phyloP scores from a whole-genome alignment of 495 filamentous ascomycete genomes.

The Venustampulla echinocandica region DNA sequence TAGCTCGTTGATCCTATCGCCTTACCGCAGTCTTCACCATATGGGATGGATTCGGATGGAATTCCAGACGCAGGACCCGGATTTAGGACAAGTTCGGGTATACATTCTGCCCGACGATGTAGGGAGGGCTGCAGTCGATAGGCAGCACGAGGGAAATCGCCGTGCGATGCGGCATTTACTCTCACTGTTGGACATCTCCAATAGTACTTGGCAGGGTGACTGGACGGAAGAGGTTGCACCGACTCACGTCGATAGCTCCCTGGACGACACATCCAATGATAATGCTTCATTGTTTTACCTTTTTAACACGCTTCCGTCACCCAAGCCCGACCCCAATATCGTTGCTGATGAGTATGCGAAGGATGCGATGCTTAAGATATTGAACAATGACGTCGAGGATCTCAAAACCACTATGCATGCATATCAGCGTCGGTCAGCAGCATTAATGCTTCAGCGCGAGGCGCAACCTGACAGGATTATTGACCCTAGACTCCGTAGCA shows the following conservation, averaged over 20 bases:
- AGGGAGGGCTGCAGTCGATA: constrained; percentile 38
- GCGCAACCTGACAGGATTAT: constrained; percentile 50
- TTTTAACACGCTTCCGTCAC: constrained; percentile 78
- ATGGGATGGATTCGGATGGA: constrained; percentile 36
- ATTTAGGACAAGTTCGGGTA: constrained; percentile 39
- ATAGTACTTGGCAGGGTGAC: constrained; percentile 46
- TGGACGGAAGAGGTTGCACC: constrained; percentile 8
- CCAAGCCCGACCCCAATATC: constrained; percentile 44
- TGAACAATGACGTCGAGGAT: constrained; percentile 47
- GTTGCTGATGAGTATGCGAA: constrained; percentile 48
- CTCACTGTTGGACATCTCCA: constrained; percentile 46
- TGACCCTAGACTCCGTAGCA: constrained; percentile 62
- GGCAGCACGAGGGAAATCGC: constrained; percentile 32
- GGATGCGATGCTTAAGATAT: constrained; percentile 53
- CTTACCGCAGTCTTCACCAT: constrained; percentile 23
- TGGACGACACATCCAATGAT: constrained; percentile 21
- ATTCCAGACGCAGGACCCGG: constrained; percentile 19
- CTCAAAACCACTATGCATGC: constrained; percentile 62
- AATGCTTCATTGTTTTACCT: constrained; percentile 66
- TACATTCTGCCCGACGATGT: constrained; percentile 63
- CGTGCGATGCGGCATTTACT: constrained; percentile 44
- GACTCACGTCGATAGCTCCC: constrained; percentile 6
- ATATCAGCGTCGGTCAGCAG: constrained; percentile 77
- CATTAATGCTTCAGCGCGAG: constrained; percentile 81
- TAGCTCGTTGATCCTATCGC: constrained; percentile 20